A percentile compares a stretch with the other conserved stretches of the same genome.
Conservation (phyloP, 1,139 yeast genomes). For the Zygosaccharomyces sapae region DNA sequence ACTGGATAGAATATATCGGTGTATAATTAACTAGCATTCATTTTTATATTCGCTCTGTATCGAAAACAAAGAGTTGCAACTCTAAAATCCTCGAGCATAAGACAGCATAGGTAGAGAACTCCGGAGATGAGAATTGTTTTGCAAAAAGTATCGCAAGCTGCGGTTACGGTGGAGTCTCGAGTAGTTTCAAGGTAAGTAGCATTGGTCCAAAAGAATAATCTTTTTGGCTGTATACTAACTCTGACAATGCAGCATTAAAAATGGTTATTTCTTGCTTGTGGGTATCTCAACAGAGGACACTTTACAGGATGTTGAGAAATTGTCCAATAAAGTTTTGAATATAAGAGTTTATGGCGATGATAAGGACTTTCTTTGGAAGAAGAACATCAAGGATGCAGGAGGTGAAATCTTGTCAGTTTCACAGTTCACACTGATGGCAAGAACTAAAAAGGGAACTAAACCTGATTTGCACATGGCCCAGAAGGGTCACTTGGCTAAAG, state of each 20-base stretch:
- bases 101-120: background rate
- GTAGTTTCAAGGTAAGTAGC: constrained; percentile 62
- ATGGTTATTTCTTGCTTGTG: constrained; percentile 75
- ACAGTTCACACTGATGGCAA: constrained; percentile 84
- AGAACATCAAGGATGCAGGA: constrained; percentile 44
- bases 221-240: constrained; percentile 1
- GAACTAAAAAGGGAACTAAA: constrained; percentile 80
- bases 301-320: constrained; percentile 59
- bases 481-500: constrained; percentile 66
- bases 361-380: constrained; percentile 58
- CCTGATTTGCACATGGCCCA: constrained; percentile 93
- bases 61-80: background rate
- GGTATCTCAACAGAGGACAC: constrained; percentile 82
- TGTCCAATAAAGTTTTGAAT: constrained; percentile 62
- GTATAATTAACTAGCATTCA: background rate
- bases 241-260: constrained; percentile 47
- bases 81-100: background rate
- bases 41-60: background rate
- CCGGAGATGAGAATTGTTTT: constrained; percentile 75
- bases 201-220: background rate
- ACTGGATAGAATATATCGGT: background rate
- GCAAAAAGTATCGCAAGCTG: constrained; percentile 81
- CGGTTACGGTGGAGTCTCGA: constrained; percentile 72
- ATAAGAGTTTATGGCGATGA: constrained; percentile 71
- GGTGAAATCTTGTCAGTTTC: constrained; percentile 71